Conservation (phyloP, 179 eudicot species). For the Monotropa hypopitys region DNA sequence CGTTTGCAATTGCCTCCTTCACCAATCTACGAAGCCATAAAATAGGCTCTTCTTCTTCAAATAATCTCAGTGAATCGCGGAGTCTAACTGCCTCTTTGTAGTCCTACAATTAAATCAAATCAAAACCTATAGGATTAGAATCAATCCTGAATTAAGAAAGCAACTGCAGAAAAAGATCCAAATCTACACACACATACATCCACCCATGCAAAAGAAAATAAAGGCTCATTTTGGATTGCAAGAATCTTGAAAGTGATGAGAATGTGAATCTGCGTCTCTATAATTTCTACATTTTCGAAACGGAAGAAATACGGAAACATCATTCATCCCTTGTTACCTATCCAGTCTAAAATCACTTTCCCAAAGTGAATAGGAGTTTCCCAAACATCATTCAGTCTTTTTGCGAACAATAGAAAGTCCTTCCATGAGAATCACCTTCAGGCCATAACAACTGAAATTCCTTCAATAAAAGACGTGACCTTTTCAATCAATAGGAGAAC, state of each 20-base stretch:
- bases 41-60: slow-evolving; percentile 86
- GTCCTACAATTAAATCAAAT: slow-evolving; percentile 29
- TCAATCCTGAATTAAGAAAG: not conserved
- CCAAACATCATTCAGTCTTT: too few relatives aligned
- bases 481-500: too few relatives aligned
- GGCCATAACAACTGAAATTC: too few relatives aligned
- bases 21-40: slow-evolving; percentile 57
- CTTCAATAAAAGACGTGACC: too few relatives aligned
- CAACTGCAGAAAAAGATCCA: not conserved
- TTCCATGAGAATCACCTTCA: too few relatives aligned
- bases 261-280: not conserved
- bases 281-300: not conserved
- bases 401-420: too few relatives aligned
- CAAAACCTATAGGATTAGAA: not conserved
- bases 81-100: slow-evolving; percentile 87
- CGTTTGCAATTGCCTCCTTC: slow-evolving; percentile 69
- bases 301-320: not conserved
- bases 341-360: not conserved
- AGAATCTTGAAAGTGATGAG: not conserved
- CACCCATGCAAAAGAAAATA: not conserved
- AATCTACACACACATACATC: not conserved
- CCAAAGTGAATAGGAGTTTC: not conserved
- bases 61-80: slow-evolving; percentile 71
- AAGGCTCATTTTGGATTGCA: not conserved
- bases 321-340: not conserved